A percentile compares a stretch with the other conserved stretches of the same genome.
Conservation (phyloP, 352 stramenopile species). For the Elongisporangium undulatum region DNA sequence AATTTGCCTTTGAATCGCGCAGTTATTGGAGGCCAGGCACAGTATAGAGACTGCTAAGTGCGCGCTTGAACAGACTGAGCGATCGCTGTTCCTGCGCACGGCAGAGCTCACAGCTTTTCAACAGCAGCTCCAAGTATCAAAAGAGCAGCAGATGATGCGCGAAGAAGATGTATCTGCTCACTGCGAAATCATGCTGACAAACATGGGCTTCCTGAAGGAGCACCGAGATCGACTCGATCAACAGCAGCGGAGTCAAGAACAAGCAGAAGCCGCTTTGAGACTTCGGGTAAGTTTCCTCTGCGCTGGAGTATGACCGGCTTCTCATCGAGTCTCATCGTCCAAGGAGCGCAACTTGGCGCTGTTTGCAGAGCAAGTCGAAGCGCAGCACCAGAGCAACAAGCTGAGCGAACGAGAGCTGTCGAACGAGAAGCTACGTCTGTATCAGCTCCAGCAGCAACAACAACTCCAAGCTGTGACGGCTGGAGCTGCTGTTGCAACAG, state of each 20-base stretch:
- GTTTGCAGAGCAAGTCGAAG: neutral
- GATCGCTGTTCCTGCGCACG: too few relatives aligned
- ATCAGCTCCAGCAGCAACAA: too few relatives aligned
- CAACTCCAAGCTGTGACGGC: too few relatives aligned
- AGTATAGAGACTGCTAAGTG: neutral
- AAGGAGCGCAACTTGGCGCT: neutral
- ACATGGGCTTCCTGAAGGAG: neutral
- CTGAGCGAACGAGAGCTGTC: neutral
- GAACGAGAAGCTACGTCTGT: neutral
- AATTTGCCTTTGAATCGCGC: too few relatives aligned
- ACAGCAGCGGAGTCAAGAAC: neutral
- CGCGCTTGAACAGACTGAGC: neutral
- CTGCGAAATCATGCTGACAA: neutral
- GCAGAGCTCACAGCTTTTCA: neutral
- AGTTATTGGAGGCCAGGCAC: neutral
- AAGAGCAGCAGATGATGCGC: neutral
- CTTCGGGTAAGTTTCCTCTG: too few relatives aligned
- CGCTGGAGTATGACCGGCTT: too few relatives aligned
- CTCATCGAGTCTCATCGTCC: too few relatives aligned
- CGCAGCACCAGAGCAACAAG: neutral
- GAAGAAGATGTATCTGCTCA: neutral
- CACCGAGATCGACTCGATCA: neutral
- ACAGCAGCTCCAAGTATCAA: neutral
- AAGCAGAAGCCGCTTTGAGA: neutral
- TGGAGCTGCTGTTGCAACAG: too few relatives aligned